A percentile compares a stretch with the other conserved stretches of the same genome.
Conservation (phyloP, 1,284 basidiomycete species). For the Mycena sp. region DNA sequence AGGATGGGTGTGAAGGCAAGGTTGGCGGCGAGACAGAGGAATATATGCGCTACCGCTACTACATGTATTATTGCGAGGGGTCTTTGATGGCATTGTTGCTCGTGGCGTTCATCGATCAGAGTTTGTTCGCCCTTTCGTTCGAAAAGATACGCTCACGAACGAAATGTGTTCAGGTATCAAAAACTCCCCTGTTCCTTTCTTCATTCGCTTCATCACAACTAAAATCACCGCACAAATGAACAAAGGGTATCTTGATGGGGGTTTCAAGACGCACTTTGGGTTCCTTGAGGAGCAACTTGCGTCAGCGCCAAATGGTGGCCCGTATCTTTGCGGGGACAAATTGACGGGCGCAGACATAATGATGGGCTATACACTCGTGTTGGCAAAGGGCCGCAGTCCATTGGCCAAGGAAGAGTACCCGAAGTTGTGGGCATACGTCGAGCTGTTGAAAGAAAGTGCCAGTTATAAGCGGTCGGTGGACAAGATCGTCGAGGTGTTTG, state of each 20-base stretch:
- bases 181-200: conserved; percentile 21
- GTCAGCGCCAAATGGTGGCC: not conserved
- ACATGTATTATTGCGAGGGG: conserved; percentile 51
- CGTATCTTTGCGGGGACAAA: conserved; percentile 7
- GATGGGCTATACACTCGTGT: conserved; percentile 6
- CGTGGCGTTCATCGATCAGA: not conserved
- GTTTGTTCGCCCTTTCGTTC: not conserved
- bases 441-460: conserved; percentile 5
- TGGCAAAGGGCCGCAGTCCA: not conserved
- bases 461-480: conserved; percentile 25
- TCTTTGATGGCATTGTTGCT: conserved; percentile 49
- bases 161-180: conserved; percentile 19
- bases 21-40: conserved; percentile 31
- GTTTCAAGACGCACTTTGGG: conserved; percentile 49
- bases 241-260: conserved; percentile 58
- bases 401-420: conserved; percentile 17
- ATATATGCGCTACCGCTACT: conserved; percentile 46
- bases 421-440: conserved; percentile 23
- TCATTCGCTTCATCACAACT: conserved; percentile 47
- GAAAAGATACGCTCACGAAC: not conserved
- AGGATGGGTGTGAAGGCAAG: conserved; percentile 18
- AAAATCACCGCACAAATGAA: conserved; percentile 64
- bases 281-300: conserved; percentile 11
- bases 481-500: conserved; percentile 21
- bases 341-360: conserved; percentile 14